phyloP scores from a whole-genome alignment of 2,329 filamentous ascomycete genomes.

The Calonectria pteridis region DNA sequence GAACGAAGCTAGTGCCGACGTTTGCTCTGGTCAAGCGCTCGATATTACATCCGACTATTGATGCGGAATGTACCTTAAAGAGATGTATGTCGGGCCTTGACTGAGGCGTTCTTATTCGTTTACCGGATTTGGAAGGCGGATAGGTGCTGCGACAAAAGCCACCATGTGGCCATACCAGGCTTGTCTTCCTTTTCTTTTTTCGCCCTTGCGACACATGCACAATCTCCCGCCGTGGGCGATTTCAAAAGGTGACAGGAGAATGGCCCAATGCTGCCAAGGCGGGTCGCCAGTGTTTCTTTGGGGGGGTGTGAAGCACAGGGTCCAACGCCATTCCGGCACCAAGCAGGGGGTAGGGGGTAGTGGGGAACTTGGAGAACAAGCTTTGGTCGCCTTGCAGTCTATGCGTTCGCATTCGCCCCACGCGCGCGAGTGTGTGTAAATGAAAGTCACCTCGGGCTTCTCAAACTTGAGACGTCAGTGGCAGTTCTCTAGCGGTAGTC shows the following conservation, averaged over 20 bases:
- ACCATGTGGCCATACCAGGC: conserved; percentile 24
- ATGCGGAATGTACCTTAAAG: conserved; percentile 5
- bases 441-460: conserved; percentile 31
- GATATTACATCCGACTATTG: not conserved
- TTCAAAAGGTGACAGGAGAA: conserved; percentile 34
- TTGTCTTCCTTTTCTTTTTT: conserved; percentile 9
- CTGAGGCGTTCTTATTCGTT: not conserved
- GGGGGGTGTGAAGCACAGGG: conserved; percentile 33
- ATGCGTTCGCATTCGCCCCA: conserved; percentile 32
- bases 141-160: conserved; percentile 8
- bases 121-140: conserved; percentile 1
- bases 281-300: conserved; percentile 32
- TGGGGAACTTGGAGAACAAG: conserved; percentile 3
- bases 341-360: conserved; percentile 41
- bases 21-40: not conserved
- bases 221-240: conserved; percentile 19
- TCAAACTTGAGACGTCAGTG: conserved; percentile 4
- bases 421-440: conserved; percentile 24
- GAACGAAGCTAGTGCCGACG: conserved; percentile 16
- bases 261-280: conserved; percentile 36
- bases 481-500: not conserved
- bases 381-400: conserved; percentile 5
- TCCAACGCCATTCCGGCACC: conserved; percentile 32
- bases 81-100: not conserved
- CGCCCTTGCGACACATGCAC: conserved; percentile 19